Evolutionary conservation across 2,329 filamentous ascomycete species (phyloP), one percentile per base, ranked within the genome.

Genomic region (Byssothecium circinans): DNA sequence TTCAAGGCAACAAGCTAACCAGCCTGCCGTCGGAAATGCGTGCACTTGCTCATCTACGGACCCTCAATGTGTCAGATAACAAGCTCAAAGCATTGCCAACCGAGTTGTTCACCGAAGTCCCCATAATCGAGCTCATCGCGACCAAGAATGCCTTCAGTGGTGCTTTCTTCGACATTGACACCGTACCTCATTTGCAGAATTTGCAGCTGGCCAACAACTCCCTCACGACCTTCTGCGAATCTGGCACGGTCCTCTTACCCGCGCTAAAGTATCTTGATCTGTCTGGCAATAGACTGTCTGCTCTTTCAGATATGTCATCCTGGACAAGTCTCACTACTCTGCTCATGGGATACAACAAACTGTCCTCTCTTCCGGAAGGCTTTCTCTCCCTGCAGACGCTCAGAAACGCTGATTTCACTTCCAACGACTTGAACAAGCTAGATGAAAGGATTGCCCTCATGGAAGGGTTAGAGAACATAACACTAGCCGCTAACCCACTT

Each of bases 401-500:
- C 12, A 85, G 85, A 41, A 87, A 85, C 46, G 88, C 86, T 23
- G 90, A 96, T 68, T 86, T 97, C 56, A 88, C 88, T 0, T 85
- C 86, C 57, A 99, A 99, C 63, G 84, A 94, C 54, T 83, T 99
- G 39, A 83, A 83, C 2, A 76, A 82, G 11, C 70, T 99, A 7
- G 88, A 94, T 23, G 80, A 89, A 0, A 85, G 84, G 54, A 82
- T 97, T 48, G 87, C 86, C 4, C 75, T 82, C 20, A 96, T 97
- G 90, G 83, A 89, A 5, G 84, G 74, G 36, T 74, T 99, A 8
- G 80, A 84, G 17, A 85, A 85, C 65, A 80, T 97, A 34, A 84
- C 86, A 4, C 77, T 99, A 25, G 85, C 85, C 35, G 91, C 90
- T n/a, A 99, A 99, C 61, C 94, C 94, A 0, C 75, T 99, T 12